Conservation (phyloP, 1,284 basidiomycete genomes). For the Malassezia sympodialis region DNA sequence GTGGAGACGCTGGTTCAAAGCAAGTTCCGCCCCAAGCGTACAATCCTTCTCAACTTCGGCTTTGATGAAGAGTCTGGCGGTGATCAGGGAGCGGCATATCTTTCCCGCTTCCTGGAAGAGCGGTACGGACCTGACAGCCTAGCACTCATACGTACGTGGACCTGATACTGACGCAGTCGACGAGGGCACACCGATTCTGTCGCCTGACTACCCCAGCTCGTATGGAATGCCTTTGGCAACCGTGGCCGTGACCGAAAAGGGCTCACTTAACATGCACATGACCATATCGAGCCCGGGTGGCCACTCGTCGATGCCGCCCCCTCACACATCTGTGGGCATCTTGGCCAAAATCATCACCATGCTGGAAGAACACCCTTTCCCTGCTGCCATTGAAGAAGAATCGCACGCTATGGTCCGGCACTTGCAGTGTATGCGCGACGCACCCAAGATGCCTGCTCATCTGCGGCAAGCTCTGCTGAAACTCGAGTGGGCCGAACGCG, state of each 20-base stretch:
- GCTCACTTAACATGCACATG: constrained; percentile 51
- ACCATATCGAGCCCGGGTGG: constrained; percentile 54
- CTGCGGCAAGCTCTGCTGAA: constrained; percentile 50
- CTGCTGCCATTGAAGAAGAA: constrained; percentile 40
- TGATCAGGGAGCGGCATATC: constrained; percentile 35
- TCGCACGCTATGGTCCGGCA: constrained; percentile 50
- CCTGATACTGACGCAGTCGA: constrained; percentile 22
- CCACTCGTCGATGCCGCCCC: constrained; percentile 59
- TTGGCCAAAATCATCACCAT: constrained; percentile 55
- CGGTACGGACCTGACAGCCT: constrained; percentile 28
- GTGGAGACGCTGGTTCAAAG: constrained; percentile 51
- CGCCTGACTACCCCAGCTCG: constrained; percentile 14
- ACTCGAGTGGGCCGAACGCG: constrained; percentile 48
- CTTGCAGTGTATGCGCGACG: constrained; percentile 54
- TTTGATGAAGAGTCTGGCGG: constrained; percentile 58
- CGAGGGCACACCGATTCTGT: constrained; percentile 31
- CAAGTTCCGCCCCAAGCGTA: constrained; percentile 49
- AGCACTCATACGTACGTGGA: constrained; percentile 22
- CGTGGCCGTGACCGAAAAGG: constrained; percentile 60
- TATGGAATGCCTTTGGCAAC: constrained; percentile 31
- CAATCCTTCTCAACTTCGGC: constrained; percentile 58
- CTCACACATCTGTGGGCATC: constrained; percentile 57
- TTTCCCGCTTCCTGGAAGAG: constrained; percentile 22
- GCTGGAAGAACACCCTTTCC: constrained; percentile 55
- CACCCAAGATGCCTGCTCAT: constrained; percentile 50